Evolutionary conservation across 148 eudicot species (phyloP).

Genomic region (Mesembryanthemum crystallinum): DNA sequence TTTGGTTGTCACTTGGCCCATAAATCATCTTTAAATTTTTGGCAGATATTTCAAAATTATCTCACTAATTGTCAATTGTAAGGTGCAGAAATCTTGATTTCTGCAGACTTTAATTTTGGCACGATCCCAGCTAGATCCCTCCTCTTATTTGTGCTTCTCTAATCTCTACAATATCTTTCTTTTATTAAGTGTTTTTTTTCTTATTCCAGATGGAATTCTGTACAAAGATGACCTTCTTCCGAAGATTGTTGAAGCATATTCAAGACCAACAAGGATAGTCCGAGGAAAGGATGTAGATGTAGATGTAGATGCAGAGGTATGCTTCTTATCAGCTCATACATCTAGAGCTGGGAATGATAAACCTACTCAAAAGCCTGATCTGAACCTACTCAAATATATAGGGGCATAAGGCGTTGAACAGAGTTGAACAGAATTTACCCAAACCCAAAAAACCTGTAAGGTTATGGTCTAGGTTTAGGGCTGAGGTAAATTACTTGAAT

Average conservation of each 20-base stretch:
- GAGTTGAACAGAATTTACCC: too few species aligned
- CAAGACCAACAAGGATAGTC: conserved; percentile 95
- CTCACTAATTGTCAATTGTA: too few species aligned
- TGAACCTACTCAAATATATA: too few species aligned
- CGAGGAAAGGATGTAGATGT: conserved; percentile 75
- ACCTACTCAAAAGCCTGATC: too few species aligned
- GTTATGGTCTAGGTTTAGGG: too few species aligned
- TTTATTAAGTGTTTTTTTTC: background rate
- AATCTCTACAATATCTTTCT: background rate
- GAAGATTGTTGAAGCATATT: conserved; percentile 89
- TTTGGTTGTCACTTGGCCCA: too few species aligned
- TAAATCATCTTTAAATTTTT: too few species aligned
- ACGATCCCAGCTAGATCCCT: background rate
- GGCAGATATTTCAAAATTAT: too few species aligned
- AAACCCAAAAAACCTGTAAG: too few species aligned
- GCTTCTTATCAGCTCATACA: conserved; percentile 3
- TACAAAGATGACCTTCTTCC: conserved; percentile 67
- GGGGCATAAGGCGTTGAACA: too few species aligned
- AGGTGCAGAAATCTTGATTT: background rate
- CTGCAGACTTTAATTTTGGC: background rate
- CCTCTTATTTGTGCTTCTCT: background rate
- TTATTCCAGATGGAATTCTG: conserved; percentile 69
- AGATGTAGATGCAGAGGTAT: conserved; percentile 53
- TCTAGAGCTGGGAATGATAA: background rate
- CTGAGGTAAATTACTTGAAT: too few species aligned